Percentiles rank a stretch among this genome's conserved stretches.
Conservation (phyloP, 129 eudicot species). For the Centella asiatica region DNA sequence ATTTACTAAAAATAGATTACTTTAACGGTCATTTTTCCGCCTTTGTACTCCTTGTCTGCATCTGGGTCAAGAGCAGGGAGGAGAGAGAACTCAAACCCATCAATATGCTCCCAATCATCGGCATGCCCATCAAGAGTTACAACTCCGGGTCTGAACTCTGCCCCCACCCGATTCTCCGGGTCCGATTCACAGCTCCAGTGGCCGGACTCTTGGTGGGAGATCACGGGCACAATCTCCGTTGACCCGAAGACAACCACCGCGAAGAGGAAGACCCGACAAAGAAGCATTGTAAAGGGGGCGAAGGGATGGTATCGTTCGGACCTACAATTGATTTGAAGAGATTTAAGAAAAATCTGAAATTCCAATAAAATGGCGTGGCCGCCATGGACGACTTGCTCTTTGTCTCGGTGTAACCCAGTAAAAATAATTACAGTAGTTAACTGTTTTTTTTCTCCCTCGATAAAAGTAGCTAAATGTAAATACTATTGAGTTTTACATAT, state of each 20-base stretch:
- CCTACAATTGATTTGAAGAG: not conserved
- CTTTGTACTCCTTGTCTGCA: conserved; percentile 42
- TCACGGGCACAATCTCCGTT: conserved; percentile 6
- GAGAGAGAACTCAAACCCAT: conserved; percentile 50
- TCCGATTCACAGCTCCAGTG: conserved; percentile 57
- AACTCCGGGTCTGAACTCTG: conserved; percentile 48
- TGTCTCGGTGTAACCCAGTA: no score
- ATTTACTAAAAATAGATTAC: conserved; percentile 8
- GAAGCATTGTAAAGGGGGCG: not conserved
- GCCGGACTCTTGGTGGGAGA: conserved; percentile 51
- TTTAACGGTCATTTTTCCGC: conserved; percentile 62
- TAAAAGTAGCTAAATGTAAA: no score
- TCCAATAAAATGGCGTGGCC: not conserved
- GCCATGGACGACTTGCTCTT: not conserved
- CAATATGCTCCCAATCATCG: conserved; percentile 46
- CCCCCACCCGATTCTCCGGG: conserved; percentile 32
- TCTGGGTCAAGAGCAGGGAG: conserved; percentile 76
- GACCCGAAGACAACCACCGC: conserved; percentile 13
- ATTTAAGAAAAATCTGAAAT: not conserved
- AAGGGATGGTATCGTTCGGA: not conserved
- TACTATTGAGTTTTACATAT: no score
- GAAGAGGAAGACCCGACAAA: conserved; percentile 9
- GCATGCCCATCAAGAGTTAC: conserved; percentile 55
- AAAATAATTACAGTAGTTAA: no score
- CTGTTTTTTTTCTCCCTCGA: no score